These are phyloP conservation scores for Pythium folliculosum DNA, from an alignment of 352 stramenopile species.

Conservation along the genomic window DNA sequence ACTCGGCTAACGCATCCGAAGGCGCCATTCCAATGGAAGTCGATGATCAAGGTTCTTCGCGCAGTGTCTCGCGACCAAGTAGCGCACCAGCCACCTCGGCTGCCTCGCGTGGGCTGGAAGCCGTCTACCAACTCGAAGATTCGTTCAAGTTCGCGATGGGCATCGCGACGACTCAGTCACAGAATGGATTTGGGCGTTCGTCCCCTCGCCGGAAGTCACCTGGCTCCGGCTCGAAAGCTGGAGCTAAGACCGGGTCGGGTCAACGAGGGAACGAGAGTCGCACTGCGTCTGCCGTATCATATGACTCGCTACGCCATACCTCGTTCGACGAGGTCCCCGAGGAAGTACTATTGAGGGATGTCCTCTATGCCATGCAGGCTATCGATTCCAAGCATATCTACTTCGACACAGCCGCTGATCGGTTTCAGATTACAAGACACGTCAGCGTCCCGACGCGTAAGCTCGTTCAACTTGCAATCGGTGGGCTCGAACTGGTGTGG, in stretches of 20 bases:
- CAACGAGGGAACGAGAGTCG: slow-evolving; percentile 3
- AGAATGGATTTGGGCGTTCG: slow-evolving; percentile 17
- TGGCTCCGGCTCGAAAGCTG: slow-evolving; percentile 29
- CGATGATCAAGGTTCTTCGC: slow-evolving; percentile 15
- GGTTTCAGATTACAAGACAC: slow-evolving; percentile 79
- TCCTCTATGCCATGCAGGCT: slow-evolving; percentile 91
- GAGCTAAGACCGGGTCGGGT: slow-evolving; percentile 28
- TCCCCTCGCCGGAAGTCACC: slow-evolving; percentile 25
- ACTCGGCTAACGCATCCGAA: neutral
- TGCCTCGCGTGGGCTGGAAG: slow-evolving; percentile 18
- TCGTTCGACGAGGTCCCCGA: slow-evolving; percentile 80
- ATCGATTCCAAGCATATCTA: slow-evolving; percentile 92
- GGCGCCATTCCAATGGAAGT: slow-evolving; percentile 28
- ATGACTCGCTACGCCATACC: slow-evolving; percentile 11
- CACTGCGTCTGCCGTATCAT: neutral
- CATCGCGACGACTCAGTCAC: slow-evolving; percentile 39
- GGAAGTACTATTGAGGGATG: slow-evolving; percentile 88
- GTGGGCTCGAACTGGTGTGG: neutral
- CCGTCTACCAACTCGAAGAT: slow-evolving; percentile 68
- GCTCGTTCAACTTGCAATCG: slow-evolving; percentile 15
- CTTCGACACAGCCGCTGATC: slow-evolving; percentile 74
- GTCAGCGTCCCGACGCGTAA: slow-evolving; percentile 79
- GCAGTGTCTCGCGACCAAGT: neutral
- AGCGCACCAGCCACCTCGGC: neutral
- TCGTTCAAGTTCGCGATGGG: slow-evolving; percentile 81